Base-by-base conservation (phyloP, 139 green algal species). In the Chlorella sp. region DNA sequence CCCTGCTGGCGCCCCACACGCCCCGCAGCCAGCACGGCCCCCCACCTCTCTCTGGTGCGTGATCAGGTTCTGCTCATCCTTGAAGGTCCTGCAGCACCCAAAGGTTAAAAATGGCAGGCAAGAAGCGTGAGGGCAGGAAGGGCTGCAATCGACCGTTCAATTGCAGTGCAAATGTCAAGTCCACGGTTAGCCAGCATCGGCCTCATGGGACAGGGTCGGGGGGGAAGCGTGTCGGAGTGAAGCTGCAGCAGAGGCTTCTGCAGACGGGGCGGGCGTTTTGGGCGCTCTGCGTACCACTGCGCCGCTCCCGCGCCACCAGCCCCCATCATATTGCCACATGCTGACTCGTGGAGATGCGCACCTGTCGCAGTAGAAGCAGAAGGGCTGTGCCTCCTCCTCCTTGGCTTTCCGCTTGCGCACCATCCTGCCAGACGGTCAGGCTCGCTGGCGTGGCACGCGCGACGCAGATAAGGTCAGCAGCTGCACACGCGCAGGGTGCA, bases 331-430 rank as follows among this genome's bases (percentile, higher is more conserved):
- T 19, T 14, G 28, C 64, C 34, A 37, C 42, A 4, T 42, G 19
- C 22, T 30, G 22, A 83, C 14, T 30, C 5, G 48, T 57, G 48
- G 48, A 9, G 48, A 57, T 9, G 48, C 48, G 48, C 9, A 57
- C 48, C 86, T 57, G 48, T 99, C 97, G 86, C 97, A 99, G 89
- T 98, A 99, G 85, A 96, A 98, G 91, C 97, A 98, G 40, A 92
- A 98, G 11, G 92, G 88, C 42, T 94, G 92, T 28, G 92, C 40
- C 64, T 94, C 84, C 53, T 93, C 81, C 37, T 77, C 69, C 64
- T 94, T 94, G 26, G 37, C 57, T 91, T 96, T 97, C 76, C 94
- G 94, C 91, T 97, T 97, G 30, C 90, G 81, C 15, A 94, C 93
- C 93, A 95, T 95, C 53, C n/a, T 80, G 53, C 39, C 34, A 30